Conservation (phyloP, 352 stramenopile species). For the Globisporangium spiculum region DNA sequence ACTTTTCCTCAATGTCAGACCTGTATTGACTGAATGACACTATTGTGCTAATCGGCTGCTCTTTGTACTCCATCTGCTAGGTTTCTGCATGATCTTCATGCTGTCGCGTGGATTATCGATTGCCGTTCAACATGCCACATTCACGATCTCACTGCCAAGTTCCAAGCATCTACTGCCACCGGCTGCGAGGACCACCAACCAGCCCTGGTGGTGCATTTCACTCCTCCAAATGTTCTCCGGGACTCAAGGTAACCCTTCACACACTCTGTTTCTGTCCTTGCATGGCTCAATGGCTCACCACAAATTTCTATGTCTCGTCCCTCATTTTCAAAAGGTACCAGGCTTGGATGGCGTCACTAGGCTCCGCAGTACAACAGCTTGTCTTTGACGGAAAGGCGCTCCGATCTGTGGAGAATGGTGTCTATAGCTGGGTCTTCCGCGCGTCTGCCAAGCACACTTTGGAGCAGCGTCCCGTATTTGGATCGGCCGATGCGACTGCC, state of each 20-base stretch:
- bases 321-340: slow-evolving; percentile 20
- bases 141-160: slow-evolving; percentile 23
- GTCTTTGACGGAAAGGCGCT: slow-evolving; percentile 44
- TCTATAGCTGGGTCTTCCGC: slow-evolving; percentile 55
- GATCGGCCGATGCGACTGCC: slow-evolving; percentile 4
- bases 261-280: too few relatives aligned
- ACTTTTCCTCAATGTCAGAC: neutral
- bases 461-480: slow-evolving; percentile 6
- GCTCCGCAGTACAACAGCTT: slow-evolving; percentile 34
- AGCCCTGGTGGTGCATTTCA: slow-evolving; percentile 56
- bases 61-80: slow-evolving; percentile 3
- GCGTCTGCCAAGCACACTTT: slow-evolving; percentile 36
- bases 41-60: neutral
- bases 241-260: slow-evolving; percentile 22
- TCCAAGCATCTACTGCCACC: slow-evolving; percentile 9
- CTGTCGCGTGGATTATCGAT: slow-evolving; percentile 63
- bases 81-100: slow-evolving; percentile 27
- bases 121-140: slow-evolving; percentile 31
- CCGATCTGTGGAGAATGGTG: slow-evolving; percentile 25
- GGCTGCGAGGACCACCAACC: slow-evolving; percentile 35
- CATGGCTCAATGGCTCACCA: too few relatives aligned
- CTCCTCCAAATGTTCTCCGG: slow-evolving; percentile 25
- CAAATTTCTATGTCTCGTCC: too few relatives aligned
- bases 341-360: slow-evolving; percentile 24
- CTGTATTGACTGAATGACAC: neutral